Evolutionary conservation across 2,329 filamentous ascomycete species (phyloP).

Genomic region (Xylaria sp.): DNA sequence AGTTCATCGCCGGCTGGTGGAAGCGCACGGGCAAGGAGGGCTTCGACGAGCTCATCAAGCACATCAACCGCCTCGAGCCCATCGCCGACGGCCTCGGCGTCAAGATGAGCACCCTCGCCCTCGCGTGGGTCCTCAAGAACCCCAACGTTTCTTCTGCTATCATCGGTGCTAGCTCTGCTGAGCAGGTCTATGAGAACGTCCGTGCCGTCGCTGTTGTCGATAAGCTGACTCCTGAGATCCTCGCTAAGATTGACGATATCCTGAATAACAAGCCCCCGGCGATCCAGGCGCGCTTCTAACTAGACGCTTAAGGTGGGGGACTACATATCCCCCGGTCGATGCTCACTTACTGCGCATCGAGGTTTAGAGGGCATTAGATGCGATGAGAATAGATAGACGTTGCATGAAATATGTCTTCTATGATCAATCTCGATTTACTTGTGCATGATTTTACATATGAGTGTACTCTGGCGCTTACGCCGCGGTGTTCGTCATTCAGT

Average conservation of each 20-base stretch:
- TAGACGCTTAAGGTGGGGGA: background rate
- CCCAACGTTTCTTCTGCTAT: constrained; percentile 66
- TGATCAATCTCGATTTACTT: background rate
- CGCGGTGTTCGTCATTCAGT: background rate
- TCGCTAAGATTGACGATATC: constrained; percentile 64
- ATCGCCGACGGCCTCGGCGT: constrained; percentile 69
- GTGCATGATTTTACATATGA: background rate
- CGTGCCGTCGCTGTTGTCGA: constrained; percentile 57
- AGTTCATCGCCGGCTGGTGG: constrained; percentile 61
- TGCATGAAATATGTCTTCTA: background rate
- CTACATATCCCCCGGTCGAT: background rate
- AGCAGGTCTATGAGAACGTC: constrained; percentile 66
- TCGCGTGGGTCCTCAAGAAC: constrained; percentile 69
- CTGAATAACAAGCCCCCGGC: constrained; percentile 62
- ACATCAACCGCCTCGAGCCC: constrained; percentile 63
- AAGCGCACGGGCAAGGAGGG: constrained; percentile 56
- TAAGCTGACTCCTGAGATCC: constrained; percentile 62
- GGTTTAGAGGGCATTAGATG: background rate
- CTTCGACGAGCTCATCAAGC: constrained; percentile 62
- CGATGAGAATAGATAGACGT: background rate
- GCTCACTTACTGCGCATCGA: background rate
- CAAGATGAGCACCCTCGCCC: constrained; percentile 60
- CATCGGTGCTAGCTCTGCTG: constrained; percentile 61
- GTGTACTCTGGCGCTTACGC: too few species aligned
- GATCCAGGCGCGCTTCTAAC: constrained; percentile 45